Base-by-base conservation (phyloP, 2,329 filamentous ascomycete species). In the Sclerotinia nivalis region DNA sequence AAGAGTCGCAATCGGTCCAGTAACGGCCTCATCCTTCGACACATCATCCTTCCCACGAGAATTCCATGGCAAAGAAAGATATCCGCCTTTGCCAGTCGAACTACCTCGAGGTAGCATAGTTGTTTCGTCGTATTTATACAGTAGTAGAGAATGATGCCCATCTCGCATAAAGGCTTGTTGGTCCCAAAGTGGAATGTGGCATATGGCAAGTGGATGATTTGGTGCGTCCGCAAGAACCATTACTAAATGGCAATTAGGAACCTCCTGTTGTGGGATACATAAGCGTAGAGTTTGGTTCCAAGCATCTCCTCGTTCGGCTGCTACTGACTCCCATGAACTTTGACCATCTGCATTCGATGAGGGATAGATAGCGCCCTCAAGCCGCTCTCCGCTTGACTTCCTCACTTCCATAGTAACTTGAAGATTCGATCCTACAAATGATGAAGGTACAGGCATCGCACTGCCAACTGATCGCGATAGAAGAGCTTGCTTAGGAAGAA, bases 101-200 rank as follows among this genome's bases (percentile, higher is more conserved):
- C 83, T 89, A 69, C 84, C 85, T 77, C 83, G 87, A 62, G 86
- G 86, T 6, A 83, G 91, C 0, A 91, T 92, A 0, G 93, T 98
- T 76, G 91, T 87, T 78, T 98, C 96, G 76, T 99, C 96, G 76
- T 97, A 92, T 73, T 91, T 92, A 82, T 98, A 97, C 58, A 99
- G 82, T 2, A 96, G 83, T 62, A 97, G 82, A 3, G 88, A 89
- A 78, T 97, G 95, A 28, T 88, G 82, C 0, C 95, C 95, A 77
- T 99, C 95, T 61, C 90, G 87, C 65, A 96, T 88, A 77, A 99
- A 99, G 0, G 96, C 95, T 70, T 93, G 89, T 34, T 93, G 88
- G 66, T 95, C 92, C 96, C 96, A 99, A 2, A 99, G 84, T 0
- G 96, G 96, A 83, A 99, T 90, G 85, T 96, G 94, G 20, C 92